Percentiles rank a stretch among this genome's conserved stretches.
phyloP scores from a whole-genome alignment of 768 basidiomycete species.

The Kondoa subrosea region DNA sequence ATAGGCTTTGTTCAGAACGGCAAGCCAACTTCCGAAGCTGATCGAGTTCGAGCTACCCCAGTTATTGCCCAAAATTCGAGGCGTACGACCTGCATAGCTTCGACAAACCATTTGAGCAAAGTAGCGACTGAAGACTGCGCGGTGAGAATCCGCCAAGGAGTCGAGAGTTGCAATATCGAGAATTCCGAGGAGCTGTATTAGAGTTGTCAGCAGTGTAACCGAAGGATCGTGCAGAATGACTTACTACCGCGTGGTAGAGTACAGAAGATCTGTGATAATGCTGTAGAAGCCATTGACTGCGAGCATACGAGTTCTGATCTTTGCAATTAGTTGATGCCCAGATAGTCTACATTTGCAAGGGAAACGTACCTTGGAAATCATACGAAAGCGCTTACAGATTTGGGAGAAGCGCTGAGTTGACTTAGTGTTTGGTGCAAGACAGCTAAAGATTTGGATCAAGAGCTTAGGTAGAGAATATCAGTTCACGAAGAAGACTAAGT shows the following conservation, averaged over 20 bases:
- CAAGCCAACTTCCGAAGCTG: neutral
- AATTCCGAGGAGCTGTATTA: neutral
- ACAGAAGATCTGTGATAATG: neutral
- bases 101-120: neutral
- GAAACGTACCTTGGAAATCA: neutral
- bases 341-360: neutral
- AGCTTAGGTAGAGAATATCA: no score
- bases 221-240: no score
- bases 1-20: neutral
- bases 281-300: neutral
- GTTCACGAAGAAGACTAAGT: neutral
- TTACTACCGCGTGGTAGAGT: neutral
- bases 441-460: no score
- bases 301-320: neutral
- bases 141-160: neutral
- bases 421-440: neutral
- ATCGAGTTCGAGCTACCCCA: neutral
- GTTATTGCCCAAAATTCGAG: neutral
- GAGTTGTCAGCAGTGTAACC: no score
- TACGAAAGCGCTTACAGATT: neutral
- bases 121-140: neutral
- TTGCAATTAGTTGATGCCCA: neutral
- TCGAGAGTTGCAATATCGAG: neutral
- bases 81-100: neutral
- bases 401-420: neutral